Evolutionary conservation across 2,329 filamentous ascomycete species (phyloP), one percentile per base, ranked within the genome.

Genomic region (Orbilia ellipsospora): DNA sequence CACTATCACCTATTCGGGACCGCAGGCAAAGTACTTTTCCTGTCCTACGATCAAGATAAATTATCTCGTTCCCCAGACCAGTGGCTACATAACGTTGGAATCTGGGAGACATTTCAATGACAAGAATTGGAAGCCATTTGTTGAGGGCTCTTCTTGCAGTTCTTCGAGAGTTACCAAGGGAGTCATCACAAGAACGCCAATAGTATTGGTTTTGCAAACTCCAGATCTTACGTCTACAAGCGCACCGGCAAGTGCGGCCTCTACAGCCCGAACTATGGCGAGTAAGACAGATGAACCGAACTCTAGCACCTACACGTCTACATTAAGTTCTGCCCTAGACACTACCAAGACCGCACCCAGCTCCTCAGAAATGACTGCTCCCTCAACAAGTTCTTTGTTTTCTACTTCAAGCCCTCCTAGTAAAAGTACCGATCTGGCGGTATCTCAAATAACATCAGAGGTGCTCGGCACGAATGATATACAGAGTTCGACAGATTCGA

Each of bases 51-150:
- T 59, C 16, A 15, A 12, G 18, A 59, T 59, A 15, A 12, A 44
- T 18, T 59, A 59, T 44, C 15, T 59, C 1, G 31, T 44, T 13
- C 55, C 55, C 5, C 28, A 59, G 8, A 15, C 10, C 4, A 36
- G 26, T 13, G 26, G 13, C 3, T 59, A 10, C 20, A 18, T 45
- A 4, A 45, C 55, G 2, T n/a, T 59, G 8, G 31, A 42, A 23
- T 15, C 55, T 42, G 31, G 55, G 4, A 59, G 12, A 16, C 31
- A 59, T 15, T 20, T 59, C 31, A 59, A 59, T 44, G 55, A 59
- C 15, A 59, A 59, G 40, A 44, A 59, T 18, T 59, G 55, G 55
- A 59, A 59, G n/a, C 55, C 55, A 10, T 59, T 59, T 18, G 42
- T 59, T 4, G 18, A 44, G 0, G 55, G 55, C 6, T 59, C 55